Conservation (phyloP, 805 yeast genomes). For the Candida saitoana region DNA sequence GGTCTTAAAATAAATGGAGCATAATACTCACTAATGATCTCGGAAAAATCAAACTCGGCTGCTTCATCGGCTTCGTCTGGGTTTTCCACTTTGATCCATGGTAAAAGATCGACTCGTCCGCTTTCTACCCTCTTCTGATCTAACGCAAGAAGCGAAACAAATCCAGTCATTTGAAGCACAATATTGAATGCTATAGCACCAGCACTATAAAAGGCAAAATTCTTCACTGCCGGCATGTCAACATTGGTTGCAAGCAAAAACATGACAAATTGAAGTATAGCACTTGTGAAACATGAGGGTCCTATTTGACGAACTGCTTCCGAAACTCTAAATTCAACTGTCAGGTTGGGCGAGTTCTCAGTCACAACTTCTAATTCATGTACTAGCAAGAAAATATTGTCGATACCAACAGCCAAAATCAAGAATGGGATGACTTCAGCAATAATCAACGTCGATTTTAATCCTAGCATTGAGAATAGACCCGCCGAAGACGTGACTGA, state of each 20-base stretch:
- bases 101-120: constrained; percentile 57
- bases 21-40: constrained; percentile 43
- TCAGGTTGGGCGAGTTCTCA: constrained; percentile 32
- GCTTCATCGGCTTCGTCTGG: constrained; percentile 5
- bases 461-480: constrained; percentile 65
- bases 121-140: constrained; percentile 62
- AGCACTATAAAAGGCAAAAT: constrained; percentile 88
- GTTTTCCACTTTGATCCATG: constrained; percentile 41
- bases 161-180: constrained; percentile 73
- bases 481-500: constrained; percentile 86
- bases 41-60: constrained; percentile 23
- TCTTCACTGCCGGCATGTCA: constrained; percentile 93
- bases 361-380: constrained; percentile 67
- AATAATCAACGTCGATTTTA: constrained; percentile 84
- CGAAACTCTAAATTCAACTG: constrained; percentile 57
- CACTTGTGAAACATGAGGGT: constrained; percentile 78
- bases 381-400: constrained; percentile 81
- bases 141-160: constrained; percentile 64
- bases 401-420: constrained; percentile 93
- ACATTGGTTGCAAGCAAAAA: constrained; percentile 76
- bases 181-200: constrained; percentile 79
- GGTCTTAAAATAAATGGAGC: constrained; percentile 57
- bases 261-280: constrained; percentile 73
- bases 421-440: constrained; percentile 96
- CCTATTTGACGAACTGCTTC: constrained; percentile 71